These are phyloP conservation scores for Verticillium albo-atrum DNA, from an alignment of 2,329 filamentous ascomycete genomes.

Conservation along the genomic window DNA sequence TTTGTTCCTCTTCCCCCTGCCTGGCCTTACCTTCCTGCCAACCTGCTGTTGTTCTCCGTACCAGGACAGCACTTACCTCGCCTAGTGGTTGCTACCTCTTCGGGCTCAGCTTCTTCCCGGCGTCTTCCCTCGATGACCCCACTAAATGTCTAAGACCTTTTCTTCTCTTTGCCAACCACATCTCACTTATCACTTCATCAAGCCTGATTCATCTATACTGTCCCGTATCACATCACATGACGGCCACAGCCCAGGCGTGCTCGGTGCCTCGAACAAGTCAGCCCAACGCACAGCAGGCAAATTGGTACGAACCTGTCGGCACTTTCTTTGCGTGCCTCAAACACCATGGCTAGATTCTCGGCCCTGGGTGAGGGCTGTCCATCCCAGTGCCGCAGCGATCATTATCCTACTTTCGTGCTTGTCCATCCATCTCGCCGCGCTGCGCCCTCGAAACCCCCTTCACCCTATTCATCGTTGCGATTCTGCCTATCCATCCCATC, in stretches of 20 bases:
- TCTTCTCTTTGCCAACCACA: neutral
- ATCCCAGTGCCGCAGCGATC: neutral
- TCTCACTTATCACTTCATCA: neutral
- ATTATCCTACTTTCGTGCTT: neutral
- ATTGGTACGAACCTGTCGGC: slow-evolving; percentile 1
- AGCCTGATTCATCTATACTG: neutral
- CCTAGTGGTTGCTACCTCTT: neutral
- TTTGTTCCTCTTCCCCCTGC: neutral
- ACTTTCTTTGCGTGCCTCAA: slow-evolving; percentile 4
- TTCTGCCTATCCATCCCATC: neutral
- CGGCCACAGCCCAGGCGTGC: neutral
- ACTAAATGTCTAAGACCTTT: neutral
- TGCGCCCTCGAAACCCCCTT: neutral
- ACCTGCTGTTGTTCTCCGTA: neutral
- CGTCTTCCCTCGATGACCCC: neutral
- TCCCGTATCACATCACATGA: neutral
- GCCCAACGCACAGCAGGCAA: neutral
- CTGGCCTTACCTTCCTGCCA: neutral
- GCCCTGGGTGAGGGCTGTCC: neutral
- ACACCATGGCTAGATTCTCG: slow-evolving; percentile 4
- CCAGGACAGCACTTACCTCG: neutral
- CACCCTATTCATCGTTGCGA: neutral
- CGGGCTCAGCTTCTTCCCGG: neutral
- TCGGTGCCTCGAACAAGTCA: no score
- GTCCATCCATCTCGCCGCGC: neutral